Conservation (phyloP, 805 yeast species). For the Diddensiella santjacobensis region DNA sequence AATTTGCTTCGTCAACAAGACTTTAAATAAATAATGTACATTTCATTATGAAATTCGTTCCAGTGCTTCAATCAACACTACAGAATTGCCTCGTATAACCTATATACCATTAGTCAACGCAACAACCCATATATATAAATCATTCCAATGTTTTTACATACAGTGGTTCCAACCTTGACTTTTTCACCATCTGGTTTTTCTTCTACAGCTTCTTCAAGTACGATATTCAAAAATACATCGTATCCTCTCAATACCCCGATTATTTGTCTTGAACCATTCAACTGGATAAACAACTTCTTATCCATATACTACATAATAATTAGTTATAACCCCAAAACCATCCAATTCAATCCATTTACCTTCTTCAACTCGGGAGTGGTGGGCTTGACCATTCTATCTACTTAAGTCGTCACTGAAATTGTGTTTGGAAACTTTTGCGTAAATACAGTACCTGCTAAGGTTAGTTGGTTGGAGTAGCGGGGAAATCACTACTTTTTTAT, state of each 20-base stretch:
- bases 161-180: slow-evolving; percentile 61
- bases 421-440: too few relatives aligned
- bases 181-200: slow-evolving; percentile 48
- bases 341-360: slow-evolving; percentile 15
- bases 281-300: slow-evolving; percentile 64
- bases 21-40: too few relatives aligned
- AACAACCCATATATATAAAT: neutral
- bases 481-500: too few relatives aligned
- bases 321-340: neutral
- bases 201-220: slow-evolving; percentile 68
- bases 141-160: slow-evolving; percentile 17
- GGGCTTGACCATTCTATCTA: slow-evolving; percentile 23
- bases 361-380: slow-evolving; percentile 34
- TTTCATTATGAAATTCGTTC: slow-evolving; percentile 23
- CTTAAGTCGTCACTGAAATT: too few relatives aligned
- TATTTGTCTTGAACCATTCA: slow-evolving; percentile 75
- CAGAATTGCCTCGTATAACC: slow-evolving; percentile 72
- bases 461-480: too few relatives aligned
- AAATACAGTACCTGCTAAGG: too few relatives aligned
- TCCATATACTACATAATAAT: slow-evolving; percentile 57
- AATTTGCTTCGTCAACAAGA: neutral
- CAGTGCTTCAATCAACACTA: slow-evolving; percentile 61
- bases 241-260: slow-evolving; percentile 83
- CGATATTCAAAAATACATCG: slow-evolving; percentile 72
- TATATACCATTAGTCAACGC: slow-evolving; percentile 31